Percentiles rank a stretch among this genome's conserved stretches.
These are phyloP conservation scores for Wickerhamiella brachini DNA, from an alignment of 805 yeast genomes.

Conservation along the genomic window DNA sequence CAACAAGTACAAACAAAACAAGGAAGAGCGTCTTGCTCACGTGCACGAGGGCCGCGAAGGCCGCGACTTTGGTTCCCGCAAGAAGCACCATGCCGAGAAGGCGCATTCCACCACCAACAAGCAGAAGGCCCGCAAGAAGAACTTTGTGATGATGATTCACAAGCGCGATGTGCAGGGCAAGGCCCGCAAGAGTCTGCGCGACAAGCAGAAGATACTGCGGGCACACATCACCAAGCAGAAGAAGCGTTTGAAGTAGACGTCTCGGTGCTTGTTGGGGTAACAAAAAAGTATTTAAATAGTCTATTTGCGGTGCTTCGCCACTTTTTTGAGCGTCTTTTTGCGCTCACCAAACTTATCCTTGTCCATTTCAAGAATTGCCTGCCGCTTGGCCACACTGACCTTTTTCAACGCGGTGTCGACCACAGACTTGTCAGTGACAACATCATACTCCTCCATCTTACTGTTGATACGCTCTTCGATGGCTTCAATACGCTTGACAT, in stretches of 20 bases:
- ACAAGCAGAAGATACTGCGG: slow-evolving; percentile 70
- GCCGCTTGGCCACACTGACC: slow-evolving; percentile 75
- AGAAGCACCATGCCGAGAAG: slow-evolving; percentile 48
- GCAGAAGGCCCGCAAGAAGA: slow-evolving; percentile 97
- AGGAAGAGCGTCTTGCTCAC: slow-evolving; percentile 81
- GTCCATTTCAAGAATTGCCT: slow-evolving; percentile 88
- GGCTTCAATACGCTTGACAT: slow-evolving; percentile 63
- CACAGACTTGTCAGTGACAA: slow-evolving; percentile 61
- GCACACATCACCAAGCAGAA: slow-evolving; percentile 87
- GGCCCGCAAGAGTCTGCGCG: slow-evolving; percentile 76
- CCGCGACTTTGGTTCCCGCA: slow-evolving; percentile 79
- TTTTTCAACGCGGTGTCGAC: slow-evolving; percentile 56
- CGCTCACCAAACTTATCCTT: slow-evolving; percentile 76
- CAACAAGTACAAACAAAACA: slow-evolving; percentile 62
- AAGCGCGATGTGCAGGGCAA: slow-evolving; percentile 90
- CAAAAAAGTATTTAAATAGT: not conserved
- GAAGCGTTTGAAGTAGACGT: slow-evolving; percentile 46
- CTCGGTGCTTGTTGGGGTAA: not conserved
- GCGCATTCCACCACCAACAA: slow-evolving; percentile 85
- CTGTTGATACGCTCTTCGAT: slow-evolving; percentile 75
- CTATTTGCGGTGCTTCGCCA: slow-evolving; percentile 12
- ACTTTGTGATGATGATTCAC: slow-evolving; percentile 97
- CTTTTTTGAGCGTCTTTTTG: slow-evolving; percentile 36
- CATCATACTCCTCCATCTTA: slow-evolving; percentile 64
- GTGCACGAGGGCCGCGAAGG: slow-evolving; percentile 88